Evolutionary conservation across 805 yeast genomes (phyloP).

Genomic region (Sungouiella thailandica): DNA sequence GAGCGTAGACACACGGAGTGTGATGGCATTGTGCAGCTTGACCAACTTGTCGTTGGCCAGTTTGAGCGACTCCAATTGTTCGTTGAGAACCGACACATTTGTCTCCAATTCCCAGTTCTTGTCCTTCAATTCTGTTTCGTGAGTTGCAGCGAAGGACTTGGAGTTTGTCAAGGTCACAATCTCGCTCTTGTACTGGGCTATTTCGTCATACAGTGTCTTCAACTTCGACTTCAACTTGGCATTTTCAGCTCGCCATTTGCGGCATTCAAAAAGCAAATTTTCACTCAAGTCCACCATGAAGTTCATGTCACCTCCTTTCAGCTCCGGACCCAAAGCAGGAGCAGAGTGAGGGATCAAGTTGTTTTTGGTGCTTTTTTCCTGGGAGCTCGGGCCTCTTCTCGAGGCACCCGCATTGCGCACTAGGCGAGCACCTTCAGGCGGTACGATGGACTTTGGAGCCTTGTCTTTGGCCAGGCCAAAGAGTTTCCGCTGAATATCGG

Average conservation of each 20-base stretch:
- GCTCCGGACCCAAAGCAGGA: slow-evolving; percentile 37
- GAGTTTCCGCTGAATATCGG: slow-evolving; percentile 33
- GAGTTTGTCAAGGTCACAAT: slow-evolving; percentile 30
- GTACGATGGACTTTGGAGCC: not conserved
- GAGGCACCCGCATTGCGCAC: not conserved
- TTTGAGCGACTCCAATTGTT: slow-evolving; percentile 36
- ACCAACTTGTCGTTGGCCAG: slow-evolving; percentile 37
- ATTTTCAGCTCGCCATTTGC: slow-evolving; percentile 64
- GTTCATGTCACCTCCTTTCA: slow-evolving; percentile 57
- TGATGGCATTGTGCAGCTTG: slow-evolving; percentile 28
- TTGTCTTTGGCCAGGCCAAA: slow-evolving; percentile 17
- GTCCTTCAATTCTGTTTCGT: slow-evolving; percentile 51
- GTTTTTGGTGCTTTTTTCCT: too few relatives aligned
- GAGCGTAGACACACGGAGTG: slow-evolving; percentile 19
- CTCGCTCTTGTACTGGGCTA: slow-evolving; percentile 33
- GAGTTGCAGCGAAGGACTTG: slow-evolving; percentile 28
- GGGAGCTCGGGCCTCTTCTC: not conserved
- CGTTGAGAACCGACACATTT: slow-evolving; percentile 41
- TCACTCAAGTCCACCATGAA: slow-evolving; percentile 74
- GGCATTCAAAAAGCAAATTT: slow-evolving; percentile 63
- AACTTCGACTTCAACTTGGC: slow-evolving; percentile 41
- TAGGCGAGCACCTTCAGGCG: slow-evolving; percentile 3
- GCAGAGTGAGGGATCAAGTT: slow-evolving; percentile 16
- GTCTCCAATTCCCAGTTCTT: slow-evolving; percentile 63
- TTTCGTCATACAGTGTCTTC: slow-evolving; percentile 39